A percentile compares a stretch with the other conserved stretches of the same genome.
phyloP scores from a whole-genome alignment of 2,329 filamentous ascomycete species.

The Lachnellula arida region DNA sequence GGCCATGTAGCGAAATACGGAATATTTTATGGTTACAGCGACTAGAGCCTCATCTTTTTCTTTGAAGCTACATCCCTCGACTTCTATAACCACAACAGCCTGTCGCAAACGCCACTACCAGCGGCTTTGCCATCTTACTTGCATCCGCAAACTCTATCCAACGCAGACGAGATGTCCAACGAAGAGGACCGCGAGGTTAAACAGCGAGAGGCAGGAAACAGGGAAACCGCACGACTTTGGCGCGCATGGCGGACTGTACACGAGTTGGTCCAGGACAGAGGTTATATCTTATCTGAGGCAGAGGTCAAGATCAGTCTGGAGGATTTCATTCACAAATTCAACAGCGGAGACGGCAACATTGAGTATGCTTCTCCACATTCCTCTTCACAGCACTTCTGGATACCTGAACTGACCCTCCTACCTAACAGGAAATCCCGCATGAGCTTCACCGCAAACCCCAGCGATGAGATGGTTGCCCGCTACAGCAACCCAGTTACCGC shows the following conservation, averaged over 20 bases:
- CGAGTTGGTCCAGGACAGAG: constrained; percentile 90
- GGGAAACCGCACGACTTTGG: constrained; percentile 67
- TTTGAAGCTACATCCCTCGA: neutral
- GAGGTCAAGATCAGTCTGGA: constrained; percentile 83
- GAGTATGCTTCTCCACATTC: constrained; percentile 52
- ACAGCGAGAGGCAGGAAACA: constrained; percentile 33
- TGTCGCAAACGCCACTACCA: neutral
- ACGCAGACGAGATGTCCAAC: constrained; percentile 20
- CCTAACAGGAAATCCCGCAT: constrained; percentile 68
- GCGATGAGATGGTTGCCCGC: constrained; percentile 76
- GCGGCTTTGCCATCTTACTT: neutral
- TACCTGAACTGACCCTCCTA: constrained; percentile 2
- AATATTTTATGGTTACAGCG: neutral
- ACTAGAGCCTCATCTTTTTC: neutral
- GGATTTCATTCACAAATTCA: constrained; percentile 71
- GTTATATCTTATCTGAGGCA: constrained; percentile 86
- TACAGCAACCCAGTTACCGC: constrained; percentile 69
- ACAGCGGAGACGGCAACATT: constrained; percentile 66
- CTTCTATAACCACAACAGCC: neutral
- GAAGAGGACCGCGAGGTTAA: constrained; percentile 29
- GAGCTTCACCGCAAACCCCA: constrained; percentile 83
- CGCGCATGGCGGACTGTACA: constrained; percentile 89
- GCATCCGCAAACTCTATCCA: neutral
- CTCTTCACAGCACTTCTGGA: neutral
- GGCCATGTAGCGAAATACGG: neutral